A percentile compares a stretch with the other conserved stretches of the same genome.
phyloP scores from a whole-genome alignment of 257 asterid species.

The Verbena officinalis region DNA sequence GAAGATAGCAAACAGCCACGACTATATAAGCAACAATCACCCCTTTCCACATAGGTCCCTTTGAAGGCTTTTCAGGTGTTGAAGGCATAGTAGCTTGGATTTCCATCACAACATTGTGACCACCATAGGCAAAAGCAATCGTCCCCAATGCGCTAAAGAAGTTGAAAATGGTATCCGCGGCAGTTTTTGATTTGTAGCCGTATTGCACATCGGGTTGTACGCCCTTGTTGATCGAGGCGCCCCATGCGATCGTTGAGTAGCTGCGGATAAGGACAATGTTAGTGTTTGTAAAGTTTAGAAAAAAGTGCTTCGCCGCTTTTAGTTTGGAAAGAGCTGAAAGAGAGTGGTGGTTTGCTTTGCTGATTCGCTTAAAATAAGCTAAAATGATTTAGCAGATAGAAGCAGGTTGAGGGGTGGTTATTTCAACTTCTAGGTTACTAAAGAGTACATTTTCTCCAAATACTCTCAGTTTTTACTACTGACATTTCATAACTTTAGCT shows the following conservation, averaged over 20 bases:
- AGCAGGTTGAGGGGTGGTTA: too few relatives aligned
- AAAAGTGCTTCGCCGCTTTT: too few relatives aligned
- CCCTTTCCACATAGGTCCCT: constrained; percentile 46
- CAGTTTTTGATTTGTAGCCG: constrained; percentile 18
- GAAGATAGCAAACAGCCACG: constrained; percentile 38
- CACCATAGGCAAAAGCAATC: constrained; percentile 42
- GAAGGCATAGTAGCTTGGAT: constrained; percentile 50
- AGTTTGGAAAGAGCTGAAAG: too few relatives aligned
- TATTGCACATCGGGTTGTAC: constrained; percentile 34
- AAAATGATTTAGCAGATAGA: too few relatives aligned
- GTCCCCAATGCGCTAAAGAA: constrained; percentile 43
- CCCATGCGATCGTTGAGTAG: constrained; percentile 44
- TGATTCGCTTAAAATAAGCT: too few relatives aligned
- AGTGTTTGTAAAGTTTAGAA: too few relatives aligned
- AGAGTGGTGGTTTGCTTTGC: too few relatives aligned
- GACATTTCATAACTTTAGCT: too few relatives aligned
- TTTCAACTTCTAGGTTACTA: too few relatives aligned
- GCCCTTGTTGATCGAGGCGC: constrained; percentile 39
- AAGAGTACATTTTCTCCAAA: too few relatives aligned
- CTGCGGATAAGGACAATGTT: too few relatives aligned
- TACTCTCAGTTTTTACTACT: too few relatives aligned
- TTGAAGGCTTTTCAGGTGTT: constrained; percentile 38
- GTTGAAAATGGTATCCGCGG: constrained; percentile 31
- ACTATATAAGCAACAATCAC: constrained; percentile 34
- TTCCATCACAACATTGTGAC: constrained; percentile 51